phyloP scores from a whole-genome alignment of 108 stramenopile species.

The Nitzschia inconspicua region DNA sequence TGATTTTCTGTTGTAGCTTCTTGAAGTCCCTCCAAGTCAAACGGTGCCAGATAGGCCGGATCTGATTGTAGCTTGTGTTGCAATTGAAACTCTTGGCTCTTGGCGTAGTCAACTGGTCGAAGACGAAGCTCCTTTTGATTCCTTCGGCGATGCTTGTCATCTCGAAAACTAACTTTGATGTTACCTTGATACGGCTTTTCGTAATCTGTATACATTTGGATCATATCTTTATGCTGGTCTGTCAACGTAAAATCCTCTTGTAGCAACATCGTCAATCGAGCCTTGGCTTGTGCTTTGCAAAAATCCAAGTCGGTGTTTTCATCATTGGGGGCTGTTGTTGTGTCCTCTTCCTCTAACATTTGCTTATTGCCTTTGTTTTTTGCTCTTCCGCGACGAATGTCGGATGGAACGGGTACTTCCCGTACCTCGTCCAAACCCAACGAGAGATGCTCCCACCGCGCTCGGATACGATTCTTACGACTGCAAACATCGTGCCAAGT shows the following conservation, averaged over 20 bases:
- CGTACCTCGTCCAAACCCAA: constrained; percentile 2
- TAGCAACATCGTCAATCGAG: constrained; percentile 4
- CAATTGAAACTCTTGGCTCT: constrained; percentile 6
- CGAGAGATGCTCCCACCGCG: constrained; percentile 22
- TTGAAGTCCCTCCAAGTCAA: constrained; percentile 16
- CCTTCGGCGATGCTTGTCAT: neutral
- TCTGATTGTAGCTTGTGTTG: constrained; percentile 22
- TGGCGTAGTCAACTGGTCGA: neutral
- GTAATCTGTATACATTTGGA: constrained; percentile 16
- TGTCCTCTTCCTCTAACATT: neutral
- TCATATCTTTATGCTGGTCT: neutral
- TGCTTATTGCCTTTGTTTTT: neutral
- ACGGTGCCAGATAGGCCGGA: constrained; percentile 55
- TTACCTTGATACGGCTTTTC: constrained; percentile 7
- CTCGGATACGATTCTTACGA: constrained; percentile 12
- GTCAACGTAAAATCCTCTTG: neutral
- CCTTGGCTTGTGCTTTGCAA: neutral
- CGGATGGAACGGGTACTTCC: neutral
- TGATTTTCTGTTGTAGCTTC: constrained; percentile 5
- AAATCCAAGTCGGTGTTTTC: neutral
- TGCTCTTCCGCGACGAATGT: neutral
- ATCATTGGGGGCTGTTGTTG: neutral
- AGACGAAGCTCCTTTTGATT: neutral
- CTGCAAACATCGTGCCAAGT: constrained; percentile 1
- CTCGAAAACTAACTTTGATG: neutral